Evolutionary conservation across 768 basidiomycete genomes (phyloP).

Genomic region (Paxillus ammoniavirescens): DNA sequence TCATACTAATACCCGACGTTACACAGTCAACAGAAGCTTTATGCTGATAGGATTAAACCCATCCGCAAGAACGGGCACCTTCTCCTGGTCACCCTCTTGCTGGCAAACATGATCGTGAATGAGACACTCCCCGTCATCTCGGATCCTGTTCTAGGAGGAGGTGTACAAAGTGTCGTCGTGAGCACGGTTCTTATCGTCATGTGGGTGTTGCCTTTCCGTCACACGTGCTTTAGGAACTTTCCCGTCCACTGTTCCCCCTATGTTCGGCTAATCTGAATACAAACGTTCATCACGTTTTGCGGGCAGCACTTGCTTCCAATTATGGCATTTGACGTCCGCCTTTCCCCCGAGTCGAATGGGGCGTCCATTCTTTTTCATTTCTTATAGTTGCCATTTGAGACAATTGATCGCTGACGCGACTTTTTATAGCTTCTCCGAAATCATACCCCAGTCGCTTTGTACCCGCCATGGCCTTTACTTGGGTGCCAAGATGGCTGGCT

Average conservation of each 20-base stretch:
- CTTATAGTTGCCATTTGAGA: neutral
- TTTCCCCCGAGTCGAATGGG: neutral
- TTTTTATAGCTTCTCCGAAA: constrained; percentile 72
- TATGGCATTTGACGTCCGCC: neutral
- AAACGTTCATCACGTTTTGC: neutral
- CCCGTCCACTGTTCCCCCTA: neutral
- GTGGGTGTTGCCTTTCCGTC: constrained; percentile 44
- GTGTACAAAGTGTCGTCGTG: constrained; percentile 71
- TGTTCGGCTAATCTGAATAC: neutral
- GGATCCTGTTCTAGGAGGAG: constrained; percentile 77
- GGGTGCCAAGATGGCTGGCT: constrained; percentile 80
- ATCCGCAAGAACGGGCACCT: constrained; percentile 83
- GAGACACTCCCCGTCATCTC: constrained; percentile 84
- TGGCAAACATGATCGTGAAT: constrained; percentile 92
- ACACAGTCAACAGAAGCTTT: constrained; percentile 70
- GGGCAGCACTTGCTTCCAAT: neutral
- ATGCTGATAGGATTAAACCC: constrained; percentile 84
- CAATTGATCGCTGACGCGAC: constrained; percentile 1
- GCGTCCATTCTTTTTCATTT: neutral
- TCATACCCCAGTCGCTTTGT: constrained; percentile 91
- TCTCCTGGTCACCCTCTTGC: constrained; percentile 75
- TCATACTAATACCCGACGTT: neutral
- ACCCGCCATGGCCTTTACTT: constrained; percentile 87
- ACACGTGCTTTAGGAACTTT: neutral
- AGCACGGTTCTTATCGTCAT: constrained; percentile 86